phyloP scores from a whole-genome alignment of 495 filamentous ascomycete species.

The Trichoderma parareesei region DNA sequence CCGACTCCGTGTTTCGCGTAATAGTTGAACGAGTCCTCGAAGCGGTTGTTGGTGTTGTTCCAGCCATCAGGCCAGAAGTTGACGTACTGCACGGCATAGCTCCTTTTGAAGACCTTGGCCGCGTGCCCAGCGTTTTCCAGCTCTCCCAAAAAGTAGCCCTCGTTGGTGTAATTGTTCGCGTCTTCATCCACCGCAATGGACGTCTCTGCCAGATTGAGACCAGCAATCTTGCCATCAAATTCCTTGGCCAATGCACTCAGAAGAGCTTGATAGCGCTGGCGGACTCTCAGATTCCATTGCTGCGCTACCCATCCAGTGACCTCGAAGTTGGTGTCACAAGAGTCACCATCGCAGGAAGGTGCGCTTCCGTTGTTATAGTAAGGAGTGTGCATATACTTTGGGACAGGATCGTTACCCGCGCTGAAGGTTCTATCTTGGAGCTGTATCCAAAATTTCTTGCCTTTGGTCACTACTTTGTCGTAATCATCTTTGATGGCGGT shows the following conservation, averaged over 20 bases:
- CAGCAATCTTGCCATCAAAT: background rate
- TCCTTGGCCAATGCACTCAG: background rate
- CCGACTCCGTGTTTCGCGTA: background rate
- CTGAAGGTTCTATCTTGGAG: background rate
- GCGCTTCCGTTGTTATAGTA: constrained; percentile 1
- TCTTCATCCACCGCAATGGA: background rate
- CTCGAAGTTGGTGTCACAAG: background rate
- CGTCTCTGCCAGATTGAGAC: background rate
- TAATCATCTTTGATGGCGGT: background rate
- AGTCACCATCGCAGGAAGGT: background rate
- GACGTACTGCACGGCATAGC: constrained; percentile 3
- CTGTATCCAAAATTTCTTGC: background rate
- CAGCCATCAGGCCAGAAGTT: constrained; percentile 3
- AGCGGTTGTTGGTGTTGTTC: constrained; percentile 1
- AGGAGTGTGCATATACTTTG: background rate
- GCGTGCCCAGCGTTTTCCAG: background rate
- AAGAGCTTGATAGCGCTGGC: background rate
- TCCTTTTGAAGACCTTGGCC: background rate
- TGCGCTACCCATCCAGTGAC: background rate
- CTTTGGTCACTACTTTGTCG: background rate
- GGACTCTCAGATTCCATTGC: background rate
- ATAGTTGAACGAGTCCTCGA: background rate
- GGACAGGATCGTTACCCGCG: background rate
- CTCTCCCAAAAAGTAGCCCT: background rate
- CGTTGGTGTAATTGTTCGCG: background rate